These are phyloP conservation scores for Suillus plorans DNA, from an alignment of 768 basidiomycete species.

Conservation along the genomic window DNA sequence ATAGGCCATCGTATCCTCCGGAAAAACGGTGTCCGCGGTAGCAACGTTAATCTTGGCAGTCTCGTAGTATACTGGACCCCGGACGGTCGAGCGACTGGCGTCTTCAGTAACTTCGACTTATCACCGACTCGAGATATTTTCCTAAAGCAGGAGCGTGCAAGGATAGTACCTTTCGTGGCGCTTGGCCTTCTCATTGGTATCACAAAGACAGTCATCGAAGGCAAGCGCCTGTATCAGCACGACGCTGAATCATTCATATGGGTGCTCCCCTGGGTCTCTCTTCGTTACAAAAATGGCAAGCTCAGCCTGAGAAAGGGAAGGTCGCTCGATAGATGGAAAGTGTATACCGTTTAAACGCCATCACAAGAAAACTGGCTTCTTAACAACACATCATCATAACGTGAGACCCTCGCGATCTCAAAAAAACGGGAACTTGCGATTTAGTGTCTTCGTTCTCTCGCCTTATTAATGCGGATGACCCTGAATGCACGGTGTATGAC, in stretches of 20 bases:
- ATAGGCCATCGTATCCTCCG: slow-evolving; percentile 8
- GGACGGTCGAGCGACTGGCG: neutral
- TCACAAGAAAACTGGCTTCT: neutral
- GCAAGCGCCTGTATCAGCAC: neutral
- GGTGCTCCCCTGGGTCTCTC: slow-evolving; percentile 1
- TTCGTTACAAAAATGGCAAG: neutral
- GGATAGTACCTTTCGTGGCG: slow-evolving; percentile 12
- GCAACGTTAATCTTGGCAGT: slow-evolving; percentile 7
- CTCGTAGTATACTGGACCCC: slow-evolving; percentile 6
- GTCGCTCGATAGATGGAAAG: neutral
- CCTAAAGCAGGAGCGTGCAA: slow-evolving; percentile 4
- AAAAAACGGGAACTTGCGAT: too few relatives aligned
- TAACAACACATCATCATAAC: accelerated
- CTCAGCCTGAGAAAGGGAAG: neutral
- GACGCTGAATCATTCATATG: slow-evolving; percentile 1
- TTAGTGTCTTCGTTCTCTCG: too few relatives aligned
- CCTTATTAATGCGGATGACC: too few relatives aligned
- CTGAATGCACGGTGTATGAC: too few relatives aligned
- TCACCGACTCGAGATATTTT: neutral
- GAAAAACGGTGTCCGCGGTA: neutral
- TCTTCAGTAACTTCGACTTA: slow-evolving; percentile 13
- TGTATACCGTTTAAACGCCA: too few relatives aligned
- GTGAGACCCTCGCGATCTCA: neutral
- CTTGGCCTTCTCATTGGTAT: slow-evolving; percentile 2
- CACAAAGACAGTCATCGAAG: neutral